These are phyloP conservation scores for Candida maesae DNA, from an alignment of 805 yeast genomes.

Conservation along the genomic window DNA sequence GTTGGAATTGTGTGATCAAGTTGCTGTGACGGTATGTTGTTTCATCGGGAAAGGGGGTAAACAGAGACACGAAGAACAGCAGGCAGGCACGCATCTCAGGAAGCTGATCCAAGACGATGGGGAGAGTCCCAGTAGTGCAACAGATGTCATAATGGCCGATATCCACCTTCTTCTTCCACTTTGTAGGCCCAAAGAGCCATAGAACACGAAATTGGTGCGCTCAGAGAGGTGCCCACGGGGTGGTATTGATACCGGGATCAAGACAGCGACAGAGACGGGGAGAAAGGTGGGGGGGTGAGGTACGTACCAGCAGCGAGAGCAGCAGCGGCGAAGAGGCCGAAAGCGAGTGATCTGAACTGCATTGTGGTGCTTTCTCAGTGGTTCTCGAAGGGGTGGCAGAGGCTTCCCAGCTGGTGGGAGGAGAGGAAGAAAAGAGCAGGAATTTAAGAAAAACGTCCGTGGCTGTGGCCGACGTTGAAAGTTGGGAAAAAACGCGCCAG, in stretches of 20 bases:
- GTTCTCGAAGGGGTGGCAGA: not conserved
- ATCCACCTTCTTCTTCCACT: too few relatives aligned
- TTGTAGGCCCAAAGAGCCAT: too few relatives aligned
- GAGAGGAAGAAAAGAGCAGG: slow-evolving; percentile 6
- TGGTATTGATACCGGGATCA: not conserved
- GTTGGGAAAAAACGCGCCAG: slow-evolving; percentile 3
- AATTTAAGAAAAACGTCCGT: slow-evolving; percentile 11
- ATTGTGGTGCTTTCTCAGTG: slow-evolving; percentile 27
- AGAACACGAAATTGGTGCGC: too few relatives aligned
- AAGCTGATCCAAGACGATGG: too few relatives aligned
- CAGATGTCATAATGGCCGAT: too few relatives aligned
- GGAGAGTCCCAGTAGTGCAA: too few relatives aligned
- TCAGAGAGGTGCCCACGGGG: too few relatives aligned
- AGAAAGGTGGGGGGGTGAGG: slow-evolving; percentile 6
- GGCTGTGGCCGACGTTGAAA: slow-evolving; percentile 4
- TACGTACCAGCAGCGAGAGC: slow-evolving; percentile 42
- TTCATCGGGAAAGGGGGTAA: too few relatives aligned
- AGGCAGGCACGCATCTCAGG: too few relatives aligned
- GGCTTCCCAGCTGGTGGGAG: not conserved
- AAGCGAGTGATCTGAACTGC: slow-evolving; percentile 54
- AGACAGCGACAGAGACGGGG: not conserved
- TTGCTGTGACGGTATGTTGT: too few relatives aligned
- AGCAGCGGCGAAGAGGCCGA: slow-evolving; percentile 47
- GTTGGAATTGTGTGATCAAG: too few relatives aligned
- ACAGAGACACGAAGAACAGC: too few relatives aligned